phyloP scores from a whole-genome alignment of 2,329 filamentous ascomycete species.

The Leptographium radiaticola region DNA sequence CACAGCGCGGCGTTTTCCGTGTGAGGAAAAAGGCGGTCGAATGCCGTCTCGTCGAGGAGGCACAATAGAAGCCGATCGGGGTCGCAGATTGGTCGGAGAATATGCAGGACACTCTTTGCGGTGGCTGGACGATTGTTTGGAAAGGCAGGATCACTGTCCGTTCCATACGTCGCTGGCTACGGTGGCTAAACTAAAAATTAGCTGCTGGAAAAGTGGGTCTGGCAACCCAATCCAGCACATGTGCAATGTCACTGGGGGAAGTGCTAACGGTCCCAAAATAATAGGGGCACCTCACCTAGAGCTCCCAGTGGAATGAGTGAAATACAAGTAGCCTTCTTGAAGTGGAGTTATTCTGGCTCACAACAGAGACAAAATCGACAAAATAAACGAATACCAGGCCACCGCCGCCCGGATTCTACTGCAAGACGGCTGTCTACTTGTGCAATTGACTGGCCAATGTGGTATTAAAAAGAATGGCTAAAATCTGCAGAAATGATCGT shows the following conservation, averaged over 20 bases:
- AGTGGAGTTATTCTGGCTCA: no score
- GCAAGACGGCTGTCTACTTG: no score
- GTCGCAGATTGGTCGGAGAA: not conserved
- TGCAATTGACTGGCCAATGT: not conserved
- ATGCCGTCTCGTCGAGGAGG: not conserved
- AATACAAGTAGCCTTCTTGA: no score
- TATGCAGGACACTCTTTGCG: not conserved
- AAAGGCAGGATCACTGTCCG: not conserved
- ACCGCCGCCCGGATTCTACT: no score
- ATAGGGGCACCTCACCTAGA: not conserved
- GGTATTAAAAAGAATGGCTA: not conserved
- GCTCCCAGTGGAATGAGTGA: no score
- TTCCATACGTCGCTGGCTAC: not conserved
- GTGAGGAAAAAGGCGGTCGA: no score
- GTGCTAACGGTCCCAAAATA: not conserved
- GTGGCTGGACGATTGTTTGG: not conserved
- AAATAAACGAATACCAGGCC: no score
- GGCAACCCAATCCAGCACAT: not conserved
- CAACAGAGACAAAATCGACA: no score
- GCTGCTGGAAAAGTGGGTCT: not conserved
- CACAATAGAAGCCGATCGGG: not conserved
- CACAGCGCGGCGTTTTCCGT: not conserved
- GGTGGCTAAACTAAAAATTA: not conserved
- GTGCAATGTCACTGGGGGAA: not conserved
- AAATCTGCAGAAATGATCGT: not conserved